Evolutionary conservation across 129 eudicot genomes (phyloP), one percentile per base, ranked within the genome.

Genomic region (Lactuca saligna): DNA sequence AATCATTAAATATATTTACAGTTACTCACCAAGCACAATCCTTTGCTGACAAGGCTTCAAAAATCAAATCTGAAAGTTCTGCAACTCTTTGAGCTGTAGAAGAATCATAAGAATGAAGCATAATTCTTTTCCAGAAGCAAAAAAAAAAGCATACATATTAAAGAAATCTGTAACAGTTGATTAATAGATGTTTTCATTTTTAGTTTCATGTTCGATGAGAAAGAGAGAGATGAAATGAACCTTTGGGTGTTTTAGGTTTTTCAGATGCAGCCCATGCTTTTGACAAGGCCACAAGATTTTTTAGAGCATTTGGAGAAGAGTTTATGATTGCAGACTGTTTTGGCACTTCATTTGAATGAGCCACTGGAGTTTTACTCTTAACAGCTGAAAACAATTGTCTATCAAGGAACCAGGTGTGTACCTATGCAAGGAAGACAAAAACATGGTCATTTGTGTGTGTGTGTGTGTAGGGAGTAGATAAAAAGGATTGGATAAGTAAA

Each of bases 21-120:
- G 44, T 69, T 73, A 70, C 96, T 86, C 76, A 91, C 97, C 97
- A 91, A 78, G 94, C 96, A 68, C 48, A 66, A 74, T 91, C 97
- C 79, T 87, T 91, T 7, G 86, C 61, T 65, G 96, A 91, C 56
- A 79, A 62, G 71, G 97, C 97, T 85, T 91, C 97, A 79, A 80
- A 91, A 42, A 62, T 64, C 91, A 91, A 76, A 63, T 79, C 88
- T 63, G 88, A 41, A 57, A 86, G 88, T 72, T 80, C 95, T 17
- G 79, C 69, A 38, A 85, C 87, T 61, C 85, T 82, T 78, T 81
- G 82, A 63, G 78, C 89, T 79, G 86, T 72, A 59, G 68, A 68
- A 75, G 57, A 73, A 74, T 70, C 51, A 64, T 1, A 61, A 66
- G 12, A 4, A 46, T 46, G 57, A 44, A 14, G 44, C 17, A 63